phyloP scores from a whole-genome alignment of 2,329 filamentous ascomycete genomes.

The Trichoderma gracile region DNA sequence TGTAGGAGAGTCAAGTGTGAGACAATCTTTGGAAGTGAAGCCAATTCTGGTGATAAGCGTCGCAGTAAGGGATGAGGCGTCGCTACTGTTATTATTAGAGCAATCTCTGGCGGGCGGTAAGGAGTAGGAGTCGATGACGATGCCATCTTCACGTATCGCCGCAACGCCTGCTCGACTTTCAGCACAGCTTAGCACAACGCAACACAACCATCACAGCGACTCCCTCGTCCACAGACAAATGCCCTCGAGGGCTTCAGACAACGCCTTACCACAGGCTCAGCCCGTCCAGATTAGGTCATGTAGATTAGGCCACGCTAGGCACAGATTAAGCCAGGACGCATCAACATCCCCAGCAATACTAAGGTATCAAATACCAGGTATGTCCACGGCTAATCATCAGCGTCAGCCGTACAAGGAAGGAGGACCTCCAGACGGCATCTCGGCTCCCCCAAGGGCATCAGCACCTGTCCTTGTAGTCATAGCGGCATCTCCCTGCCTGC shows the following conservation, averaged over 20 bases:
- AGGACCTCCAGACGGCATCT: constrained; percentile 13
- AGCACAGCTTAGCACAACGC: too few species aligned
- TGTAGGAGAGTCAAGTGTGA: not conserved
- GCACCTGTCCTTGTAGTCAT: constrained; percentile 5
- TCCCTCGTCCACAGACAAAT: not conserved
- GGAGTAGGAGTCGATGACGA: not conserved
- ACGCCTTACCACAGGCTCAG: not conserved
- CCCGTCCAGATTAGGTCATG: not conserved
- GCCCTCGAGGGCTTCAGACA: not conserved
- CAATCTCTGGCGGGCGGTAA: not conserved
- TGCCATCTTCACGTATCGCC: not conserved
- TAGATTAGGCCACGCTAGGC: constrained; percentile 5
- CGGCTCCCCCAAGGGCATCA: constrained; percentile 11
- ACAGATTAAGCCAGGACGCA: constrained; percentile 2
- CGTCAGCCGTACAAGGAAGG: constrained; percentile 20
- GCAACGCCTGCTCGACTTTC: not conserved
- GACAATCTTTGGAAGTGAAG: too few species aligned
- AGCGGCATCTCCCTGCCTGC: not conserved
- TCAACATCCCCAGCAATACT: not conserved
- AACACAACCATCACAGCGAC: not conserved
- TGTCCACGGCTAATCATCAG: not conserved
- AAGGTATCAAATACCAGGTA: not conserved
- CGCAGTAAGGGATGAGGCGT: not conserved
- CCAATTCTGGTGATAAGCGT: not conserved
- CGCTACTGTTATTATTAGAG: not conserved